These are phyloP conservation scores for Thoreauomyces humboldtii DNA, from an alignment of 192 early-diverging fungal genomes.

Conservation along the genomic window DNA sequence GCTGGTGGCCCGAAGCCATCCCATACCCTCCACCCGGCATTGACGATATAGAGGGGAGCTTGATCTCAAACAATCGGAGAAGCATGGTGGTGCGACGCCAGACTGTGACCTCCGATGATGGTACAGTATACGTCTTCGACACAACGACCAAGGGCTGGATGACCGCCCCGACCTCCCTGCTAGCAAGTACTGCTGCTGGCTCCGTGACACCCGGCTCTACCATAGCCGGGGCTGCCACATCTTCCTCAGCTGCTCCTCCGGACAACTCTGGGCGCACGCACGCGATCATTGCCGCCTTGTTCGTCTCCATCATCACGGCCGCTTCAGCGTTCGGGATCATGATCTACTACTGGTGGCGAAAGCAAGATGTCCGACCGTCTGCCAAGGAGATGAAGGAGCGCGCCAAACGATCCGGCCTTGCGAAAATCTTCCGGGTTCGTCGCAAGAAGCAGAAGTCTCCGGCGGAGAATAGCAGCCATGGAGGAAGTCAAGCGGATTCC, in stretches of 20 bases:
- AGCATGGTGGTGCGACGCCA: neutral
- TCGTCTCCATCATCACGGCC: neutral
- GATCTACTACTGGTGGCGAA: slow-evolving; percentile 1
- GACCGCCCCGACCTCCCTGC: slow-evolving; percentile 3
- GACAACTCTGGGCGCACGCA: neutral
- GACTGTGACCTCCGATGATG: neutral
- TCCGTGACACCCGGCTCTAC: neutral
- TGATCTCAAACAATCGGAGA: no score
- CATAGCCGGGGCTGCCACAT: neutral
- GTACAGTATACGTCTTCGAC: slow-evolving; percentile 14
- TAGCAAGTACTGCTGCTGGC: neutral
- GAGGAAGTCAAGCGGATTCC: neutral
- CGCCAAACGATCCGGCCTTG: neutral
- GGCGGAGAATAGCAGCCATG: neutral
- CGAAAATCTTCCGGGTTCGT: neutral
- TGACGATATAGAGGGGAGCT: no score
- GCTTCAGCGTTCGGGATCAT: neutral
- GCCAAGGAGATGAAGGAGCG: neutral
- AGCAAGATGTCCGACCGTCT: neutral
- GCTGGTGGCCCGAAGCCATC: no score
- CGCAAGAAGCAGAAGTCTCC: neutral
- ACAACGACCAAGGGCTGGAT: slow-evolving; percentile 1
- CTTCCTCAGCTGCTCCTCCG: neutral
- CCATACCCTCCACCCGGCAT: no score
- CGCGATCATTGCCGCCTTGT: slow-evolving; percentile 1